Conservation (phyloP, 2,329 filamentous ascomycete genomes). For the Penicillium crustosum region DNA sequence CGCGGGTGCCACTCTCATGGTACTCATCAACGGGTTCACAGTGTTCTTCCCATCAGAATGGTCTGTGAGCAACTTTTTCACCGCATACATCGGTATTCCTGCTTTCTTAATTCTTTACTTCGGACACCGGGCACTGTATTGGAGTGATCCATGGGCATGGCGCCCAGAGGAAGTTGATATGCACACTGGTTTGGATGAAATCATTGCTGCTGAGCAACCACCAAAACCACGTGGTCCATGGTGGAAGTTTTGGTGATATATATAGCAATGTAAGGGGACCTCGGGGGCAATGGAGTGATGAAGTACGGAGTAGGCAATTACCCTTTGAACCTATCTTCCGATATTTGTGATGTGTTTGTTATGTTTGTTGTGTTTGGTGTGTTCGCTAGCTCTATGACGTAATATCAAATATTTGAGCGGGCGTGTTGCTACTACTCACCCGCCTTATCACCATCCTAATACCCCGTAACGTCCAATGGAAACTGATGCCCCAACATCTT, state of each 20-base stretch:
- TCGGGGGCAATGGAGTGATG: no score
- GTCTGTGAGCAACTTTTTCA: conserved; percentile 63
- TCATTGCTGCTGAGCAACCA: conserved; percentile 48
- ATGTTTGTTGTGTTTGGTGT: no score
- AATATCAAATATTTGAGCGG: background rate
- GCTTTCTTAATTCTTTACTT: conserved; percentile 58
- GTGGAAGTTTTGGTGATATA: conserved; percentile 29
- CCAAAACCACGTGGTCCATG: conserved; percentile 33
- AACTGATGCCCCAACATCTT: background rate
- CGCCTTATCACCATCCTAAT: conserved; percentile 6
- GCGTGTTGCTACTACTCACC: background rate
- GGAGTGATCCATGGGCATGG: conserved; percentile 54
- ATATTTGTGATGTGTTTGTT: no score
- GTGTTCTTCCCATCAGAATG: conserved; percentile 69
- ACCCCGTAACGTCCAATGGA: background rate
- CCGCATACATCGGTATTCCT: conserved; percentile 65
- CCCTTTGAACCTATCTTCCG: no score
- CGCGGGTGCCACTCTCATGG: conserved; percentile 56
- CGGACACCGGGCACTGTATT: conserved; percentile 49
- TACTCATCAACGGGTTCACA: conserved; percentile 72
- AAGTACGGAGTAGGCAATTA: no score
- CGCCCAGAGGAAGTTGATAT: conserved; percentile 54
- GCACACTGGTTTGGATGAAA: conserved; percentile 54
- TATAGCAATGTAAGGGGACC: no score
- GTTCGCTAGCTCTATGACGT: no score